Evolutionary conservation across 1,284 basidiomycete genomes (phyloP).

Genomic region (Porodaedalea pini): DNA sequence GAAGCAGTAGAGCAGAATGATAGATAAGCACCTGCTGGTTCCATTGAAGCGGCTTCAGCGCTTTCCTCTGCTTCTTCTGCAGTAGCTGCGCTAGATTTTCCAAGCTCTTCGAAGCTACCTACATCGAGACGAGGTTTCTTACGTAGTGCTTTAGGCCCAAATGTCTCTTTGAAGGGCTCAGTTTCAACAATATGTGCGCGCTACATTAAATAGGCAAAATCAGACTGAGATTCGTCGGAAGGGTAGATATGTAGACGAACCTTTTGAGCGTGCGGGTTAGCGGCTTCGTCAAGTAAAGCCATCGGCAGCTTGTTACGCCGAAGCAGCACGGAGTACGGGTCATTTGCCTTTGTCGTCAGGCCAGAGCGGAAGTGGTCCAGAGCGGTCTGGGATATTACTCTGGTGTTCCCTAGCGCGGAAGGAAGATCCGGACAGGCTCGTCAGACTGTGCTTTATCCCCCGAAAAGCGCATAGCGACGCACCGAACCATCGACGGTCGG

Average conservation of each 20-base stretch:
- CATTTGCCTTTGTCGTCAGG: slow-evolving; percentile 76
- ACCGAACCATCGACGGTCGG: slow-evolving; percentile 96
- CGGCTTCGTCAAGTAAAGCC: slow-evolving; percentile 86
- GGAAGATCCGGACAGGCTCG: slow-evolving; percentile 2
- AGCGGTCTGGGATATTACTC: slow-evolving; percentile 95
- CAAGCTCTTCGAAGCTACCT: slow-evolving; percentile 84
- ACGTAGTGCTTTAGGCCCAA: slow-evolving; percentile 90
- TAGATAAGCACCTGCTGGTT: slow-evolving; percentile 39
- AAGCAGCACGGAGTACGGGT: slow-evolving; percentile 91
- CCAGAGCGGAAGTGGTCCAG: slow-evolving; percentile 93
- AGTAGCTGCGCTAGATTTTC: slow-evolving; percentile 57
- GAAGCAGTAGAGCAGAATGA: slow-evolving; percentile 25
- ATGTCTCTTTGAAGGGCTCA: slow-evolving; percentile 88
- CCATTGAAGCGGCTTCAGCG: slow-evolving; percentile 37
- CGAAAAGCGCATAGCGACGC: slow-evolving; percentile 31
- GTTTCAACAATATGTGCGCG: slow-evolving; percentile 90
- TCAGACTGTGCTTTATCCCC: not conserved
- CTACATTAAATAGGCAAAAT: slow-evolving; percentile 36
- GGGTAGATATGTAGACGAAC: slow-evolving; percentile 38
- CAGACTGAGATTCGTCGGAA: not conserved
- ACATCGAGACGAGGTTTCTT: slow-evolving; percentile 83
- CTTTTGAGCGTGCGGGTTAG: slow-evolving; percentile 75
- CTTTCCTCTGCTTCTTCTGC: slow-evolving; percentile 39
- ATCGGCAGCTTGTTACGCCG: slow-evolving; percentile 93
- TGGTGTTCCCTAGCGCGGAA: slow-evolving; percentile 75